Evolutionary conservation across 768 basidiomycete species (phyloP).

Genomic region (Panaeolus cyanescens): DNA sequence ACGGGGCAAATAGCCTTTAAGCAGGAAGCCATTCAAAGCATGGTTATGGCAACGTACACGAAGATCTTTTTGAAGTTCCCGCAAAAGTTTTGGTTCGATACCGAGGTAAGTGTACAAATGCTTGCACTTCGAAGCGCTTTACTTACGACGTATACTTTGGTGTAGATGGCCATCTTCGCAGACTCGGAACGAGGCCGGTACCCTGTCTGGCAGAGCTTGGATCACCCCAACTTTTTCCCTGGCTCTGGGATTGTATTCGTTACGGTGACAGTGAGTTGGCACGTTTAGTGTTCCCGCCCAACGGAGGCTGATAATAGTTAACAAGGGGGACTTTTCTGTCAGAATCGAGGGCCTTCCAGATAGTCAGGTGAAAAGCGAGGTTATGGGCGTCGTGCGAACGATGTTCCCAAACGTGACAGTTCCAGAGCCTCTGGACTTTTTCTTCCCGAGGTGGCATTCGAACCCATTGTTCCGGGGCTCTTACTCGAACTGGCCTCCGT

Average conservation of each 20-base stretch:
- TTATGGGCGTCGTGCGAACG: constrained; percentile 52
- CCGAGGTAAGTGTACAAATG: constrained; percentile 27
- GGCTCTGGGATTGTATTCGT: constrained; percentile 60
- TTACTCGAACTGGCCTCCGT: constrained; percentile 72
- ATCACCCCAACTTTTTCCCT: constrained; percentile 57
- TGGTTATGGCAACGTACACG: constrained; percentile 68
- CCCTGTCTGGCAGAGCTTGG: constrained; percentile 69
- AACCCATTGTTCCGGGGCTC: constrained; percentile 60
- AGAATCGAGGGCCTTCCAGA: constrained; percentile 58
- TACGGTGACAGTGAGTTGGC: constrained; percentile 43
- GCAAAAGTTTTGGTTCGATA: constrained; percentile 56
- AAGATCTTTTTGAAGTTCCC: constrained; percentile 71
- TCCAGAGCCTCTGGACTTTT: constrained; percentile 58
- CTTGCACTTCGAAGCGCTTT: background rate
- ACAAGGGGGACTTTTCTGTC: constrained; percentile 60
- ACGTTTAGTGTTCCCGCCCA: no score
- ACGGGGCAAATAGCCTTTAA: constrained; percentile 43
- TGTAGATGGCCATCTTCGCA: constrained; percentile 58
- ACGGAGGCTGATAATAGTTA: background rate
- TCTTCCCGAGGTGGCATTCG: constrained; percentile 54
- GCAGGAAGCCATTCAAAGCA: constrained; percentile 61
- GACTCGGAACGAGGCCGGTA: constrained; percentile 60
- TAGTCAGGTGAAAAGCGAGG: constrained; percentile 48
- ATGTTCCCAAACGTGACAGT: constrained; percentile 62
- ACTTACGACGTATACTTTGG: background rate